These are phyloP conservation scores for Nepenthes mirabilis DNA, from an alignment of 148 eudicot species.

Conservation along the genomic window DNA sequence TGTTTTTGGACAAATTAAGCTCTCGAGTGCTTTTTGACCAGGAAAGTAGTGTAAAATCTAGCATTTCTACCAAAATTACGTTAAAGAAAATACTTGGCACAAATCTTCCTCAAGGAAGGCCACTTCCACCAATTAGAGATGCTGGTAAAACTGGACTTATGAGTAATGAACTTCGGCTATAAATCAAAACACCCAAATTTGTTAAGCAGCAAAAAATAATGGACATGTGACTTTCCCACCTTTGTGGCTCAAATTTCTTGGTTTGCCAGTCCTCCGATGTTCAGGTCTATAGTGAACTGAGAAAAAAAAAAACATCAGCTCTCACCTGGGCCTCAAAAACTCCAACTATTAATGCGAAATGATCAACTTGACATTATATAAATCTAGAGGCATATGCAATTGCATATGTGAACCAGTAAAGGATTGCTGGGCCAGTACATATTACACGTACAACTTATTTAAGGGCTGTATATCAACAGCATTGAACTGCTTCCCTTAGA, in stretches of 20 bases:
- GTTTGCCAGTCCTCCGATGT: constrained; percentile 24
- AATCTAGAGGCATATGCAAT: constrained; percentile 37
- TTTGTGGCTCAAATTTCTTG: constrained; percentile 22
- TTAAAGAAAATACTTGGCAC: constrained; percentile 24
- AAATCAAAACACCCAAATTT: constrained; percentile 36
- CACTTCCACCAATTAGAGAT: constrained; percentile 49
- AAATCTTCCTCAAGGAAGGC: constrained; percentile 37
- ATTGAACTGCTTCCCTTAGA: constrained; percentile 34
- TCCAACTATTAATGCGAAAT: constrained; percentile 25
- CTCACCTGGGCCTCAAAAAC: constrained; percentile 26
- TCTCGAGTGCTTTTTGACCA: constrained; percentile 46
- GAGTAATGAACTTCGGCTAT: constrained; percentile 38
- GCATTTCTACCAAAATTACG: constrained; percentile 40
- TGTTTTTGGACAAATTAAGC: constrained; percentile 31
- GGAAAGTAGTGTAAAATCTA: constrained; percentile 43
- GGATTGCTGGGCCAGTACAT: constrained; percentile 32
- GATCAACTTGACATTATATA: constrained; percentile 43
- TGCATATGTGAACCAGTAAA: constrained; percentile 41
- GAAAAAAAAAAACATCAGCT: constrained; percentile 21
- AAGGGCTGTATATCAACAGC: constrained; percentile 37
- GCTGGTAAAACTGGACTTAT: constrained; percentile 71
- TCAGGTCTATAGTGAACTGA: constrained; percentile 29
- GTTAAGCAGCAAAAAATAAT: constrained; percentile 39
- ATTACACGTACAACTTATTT: constrained; percentile 40
- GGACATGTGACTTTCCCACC: constrained; percentile 15